Base-by-base conservation (phyloP, 2,329 filamentous ascomycete genomes). In the Xylariaceae sp. region DNA sequence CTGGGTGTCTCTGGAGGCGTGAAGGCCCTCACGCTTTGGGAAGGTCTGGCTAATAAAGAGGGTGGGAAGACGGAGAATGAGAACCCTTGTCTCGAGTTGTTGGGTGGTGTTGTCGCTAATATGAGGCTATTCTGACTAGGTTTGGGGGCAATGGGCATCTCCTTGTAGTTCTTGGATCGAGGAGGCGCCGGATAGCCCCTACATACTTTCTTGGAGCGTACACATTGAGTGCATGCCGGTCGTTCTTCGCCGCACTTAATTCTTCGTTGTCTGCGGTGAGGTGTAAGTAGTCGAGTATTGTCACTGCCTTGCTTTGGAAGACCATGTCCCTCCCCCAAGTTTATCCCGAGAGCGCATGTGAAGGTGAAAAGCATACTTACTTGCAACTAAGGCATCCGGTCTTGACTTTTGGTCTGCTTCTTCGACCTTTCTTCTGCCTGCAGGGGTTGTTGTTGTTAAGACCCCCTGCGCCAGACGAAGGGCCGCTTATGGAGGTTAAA, bases 371-470 rank as follows among this genome's bases (percentile, higher is more conserved):
- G 57, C 78, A 84, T 71, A 78, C 84, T 71, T 77, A 87, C 85
- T 88, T 88, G 85, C 85, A 88, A 71, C 83, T 86, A 66, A 77
- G 78, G 72, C 85, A 88, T 47, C 85, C 85, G 1, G 84, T 87
- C 74, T 86, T 87, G 64, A 86, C 84, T 70, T 87, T 87, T 11
- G 82, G 81, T 64, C 77, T 81, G 70, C 82, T 85, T 34, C 76
- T 79, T 57, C 82, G 76, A 11, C 74, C 75, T 55, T 80, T 76
- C 68, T 77, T 82, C 42, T 70, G 69, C 49, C 70, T 73, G 52
- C 67, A 69, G 37, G 49, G 30, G 50, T 65, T 60, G 37, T 65
- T 65, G 50, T 65, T 60, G 37, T 65, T 65, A 51, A 71, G 67
- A 53, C 63, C 66, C 30, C 49, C 53, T 15, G 53, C 60, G 6